Evolutionary conservation across 2,329 filamentous ascomycete genomes (phyloP).

Genomic region (Talaromyces sp.): DNA sequence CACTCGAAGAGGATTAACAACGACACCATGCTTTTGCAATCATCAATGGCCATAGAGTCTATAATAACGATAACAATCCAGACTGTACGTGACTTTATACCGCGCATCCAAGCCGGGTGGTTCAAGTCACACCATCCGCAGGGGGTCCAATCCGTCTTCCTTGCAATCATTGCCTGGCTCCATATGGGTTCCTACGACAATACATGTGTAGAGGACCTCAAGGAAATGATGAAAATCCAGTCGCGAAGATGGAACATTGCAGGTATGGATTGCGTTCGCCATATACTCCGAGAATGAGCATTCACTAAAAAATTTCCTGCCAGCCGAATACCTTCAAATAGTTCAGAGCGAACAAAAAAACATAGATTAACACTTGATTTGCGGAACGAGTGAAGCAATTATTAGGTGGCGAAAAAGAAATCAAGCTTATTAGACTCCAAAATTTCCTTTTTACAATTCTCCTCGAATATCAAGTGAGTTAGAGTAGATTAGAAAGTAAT

Average conservation of each 20-base stretch:
- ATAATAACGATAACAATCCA: not conserved
- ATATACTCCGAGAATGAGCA: no score
- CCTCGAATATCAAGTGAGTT: no score
- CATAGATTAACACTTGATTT: no score
- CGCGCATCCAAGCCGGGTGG: constrained; percentile 1
- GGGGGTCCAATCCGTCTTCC: not conserved
- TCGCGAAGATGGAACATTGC: constrained; percentile 1
- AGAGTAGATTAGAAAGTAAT: no score
- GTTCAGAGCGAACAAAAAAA: no score
- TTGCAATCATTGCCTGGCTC: not conserved
- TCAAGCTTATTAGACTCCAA: no score
- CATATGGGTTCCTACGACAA: not conserved
- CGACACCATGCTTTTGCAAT: not conserved
- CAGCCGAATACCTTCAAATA: no score
- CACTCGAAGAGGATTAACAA: not conserved
- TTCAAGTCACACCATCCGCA: constrained; percentile 1
- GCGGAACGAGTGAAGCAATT: no score
- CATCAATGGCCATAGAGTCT: not conserved
- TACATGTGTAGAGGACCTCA: not conserved
- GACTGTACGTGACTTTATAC: not conserved
- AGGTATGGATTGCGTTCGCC: not conserved
- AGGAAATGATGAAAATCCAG: constrained; percentile 1
- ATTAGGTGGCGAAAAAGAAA: no score
- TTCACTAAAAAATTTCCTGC: no score
- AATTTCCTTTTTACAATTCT: no score